Conservation (phyloP, 2,329 filamentous ascomycete genomes). For the Aspergillus chevalieri region DNA sequence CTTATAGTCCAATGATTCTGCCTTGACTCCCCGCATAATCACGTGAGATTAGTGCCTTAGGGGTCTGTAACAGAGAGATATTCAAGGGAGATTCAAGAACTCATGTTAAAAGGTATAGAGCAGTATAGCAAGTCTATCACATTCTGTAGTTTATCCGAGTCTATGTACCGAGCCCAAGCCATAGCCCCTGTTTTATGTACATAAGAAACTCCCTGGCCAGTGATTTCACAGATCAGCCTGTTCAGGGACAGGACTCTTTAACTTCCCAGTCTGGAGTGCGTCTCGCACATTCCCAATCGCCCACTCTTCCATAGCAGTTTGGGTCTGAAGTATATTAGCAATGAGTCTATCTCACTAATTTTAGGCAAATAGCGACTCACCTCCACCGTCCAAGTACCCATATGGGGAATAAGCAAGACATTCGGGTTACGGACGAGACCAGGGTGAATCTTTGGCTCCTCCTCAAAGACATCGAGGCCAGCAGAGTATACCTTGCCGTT, state of each 20-base stretch:
- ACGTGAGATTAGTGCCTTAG: too few relatives aligned
- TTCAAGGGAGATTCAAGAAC: neutral
- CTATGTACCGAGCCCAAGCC: neutral
- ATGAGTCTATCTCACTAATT: too few relatives aligned
- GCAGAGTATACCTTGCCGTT: conserved; percentile 63
- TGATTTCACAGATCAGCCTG: conserved; percentile 46
- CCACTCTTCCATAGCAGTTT: conserved; percentile 65
- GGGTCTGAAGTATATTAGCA: conserved; percentile 34
- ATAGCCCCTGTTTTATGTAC: neutral
- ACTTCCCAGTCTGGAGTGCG: conserved; percentile 55
- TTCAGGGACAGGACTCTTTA: conserved; percentile 68
- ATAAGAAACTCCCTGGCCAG: too few relatives aligned
- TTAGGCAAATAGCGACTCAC: conserved; percentile 17
- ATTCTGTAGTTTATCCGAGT: neutral
- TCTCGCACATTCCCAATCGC: conserved; percentile 62
- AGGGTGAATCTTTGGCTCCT: conserved; percentile 70
- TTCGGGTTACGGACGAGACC: conserved; percentile 64
- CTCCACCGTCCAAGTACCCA: conserved; percentile 77
- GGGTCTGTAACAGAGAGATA: too few relatives aligned
- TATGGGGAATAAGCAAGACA: conserved; percentile 73
- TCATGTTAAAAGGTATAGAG: neutral
- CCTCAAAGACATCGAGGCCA: conserved; percentile 76
- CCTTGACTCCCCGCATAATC: too few relatives aligned
- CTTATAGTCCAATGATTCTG: too few relatives aligned
- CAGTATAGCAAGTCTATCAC: neutral